These are phyloP conservation scores for Chaetomium tenue DNA, from an alignment of 495 filamentous ascomycete genomes.

Conservation along the genomic window DNA sequence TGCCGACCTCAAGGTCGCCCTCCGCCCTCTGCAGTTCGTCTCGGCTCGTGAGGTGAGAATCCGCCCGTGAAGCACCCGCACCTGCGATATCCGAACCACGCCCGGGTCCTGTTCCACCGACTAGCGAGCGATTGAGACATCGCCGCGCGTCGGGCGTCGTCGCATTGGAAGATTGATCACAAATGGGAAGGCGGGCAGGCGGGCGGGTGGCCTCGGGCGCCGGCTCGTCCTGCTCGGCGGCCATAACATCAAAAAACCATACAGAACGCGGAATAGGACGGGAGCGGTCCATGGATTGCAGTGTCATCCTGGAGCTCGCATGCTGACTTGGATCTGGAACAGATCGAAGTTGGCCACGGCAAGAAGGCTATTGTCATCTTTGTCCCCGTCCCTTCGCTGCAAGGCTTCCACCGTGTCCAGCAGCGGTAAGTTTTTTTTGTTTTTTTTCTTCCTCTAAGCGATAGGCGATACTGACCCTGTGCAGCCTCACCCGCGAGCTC, in stretches of 20 bases:
- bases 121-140: conserved; percentile 22
- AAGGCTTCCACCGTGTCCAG: conserved; percentile 96
- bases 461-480: conserved; percentile 23
- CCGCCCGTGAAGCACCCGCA: conserved; percentile 31
- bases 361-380: conserved; percentile 99
- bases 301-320: conserved; percentile 58
- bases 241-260: conserved; percentile 37
- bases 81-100: conserved; percentile 25
- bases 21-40: conserved; percentile 95
- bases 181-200: conserved; percentile 32
- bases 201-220: conserved; percentile 19
- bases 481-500: conserved; percentile 95
- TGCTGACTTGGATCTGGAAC: conserved; percentile 63
- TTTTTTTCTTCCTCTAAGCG: background rate
- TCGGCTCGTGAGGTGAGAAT: conserved; percentile 95
- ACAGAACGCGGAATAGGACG: conserved; percentile 60
- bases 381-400: conserved; percentile 95
- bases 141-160: conserved; percentile 32
- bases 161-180: conserved; percentile 36
- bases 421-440: conserved; percentile 72
- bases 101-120: conserved; percentile 44
- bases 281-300: conserved; percentile 64
- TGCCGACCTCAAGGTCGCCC: conserved; percentile 85
- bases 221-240: conserved; percentile 20
- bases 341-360: conserved; percentile 99